These are phyloP conservation scores for Zymoseptoria ardabiliae DNA, from an alignment of 2,329 filamentous ascomycete species.

Conservation along the genomic window DNA sequence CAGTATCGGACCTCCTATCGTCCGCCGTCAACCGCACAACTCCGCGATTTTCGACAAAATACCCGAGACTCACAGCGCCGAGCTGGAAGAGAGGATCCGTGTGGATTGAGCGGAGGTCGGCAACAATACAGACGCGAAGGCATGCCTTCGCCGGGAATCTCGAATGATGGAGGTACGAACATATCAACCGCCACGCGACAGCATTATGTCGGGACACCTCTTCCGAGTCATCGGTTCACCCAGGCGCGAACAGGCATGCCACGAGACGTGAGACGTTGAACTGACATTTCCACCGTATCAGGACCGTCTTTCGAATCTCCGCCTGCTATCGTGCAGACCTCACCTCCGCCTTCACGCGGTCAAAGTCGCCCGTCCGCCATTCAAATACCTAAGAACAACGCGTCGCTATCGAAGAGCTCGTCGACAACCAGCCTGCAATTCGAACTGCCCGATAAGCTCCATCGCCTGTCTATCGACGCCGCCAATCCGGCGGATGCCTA, in stretches of 20 bases:
- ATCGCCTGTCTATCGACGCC: slow-evolving; percentile 72
- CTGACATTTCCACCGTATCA: not conserved
- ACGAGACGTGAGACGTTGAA: not conserved
- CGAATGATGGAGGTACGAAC: not conserved
- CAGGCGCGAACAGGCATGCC: not conserved
- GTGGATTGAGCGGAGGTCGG: not conserved
- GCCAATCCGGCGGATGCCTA: slow-evolving; percentile 54
- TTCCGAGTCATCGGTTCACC: not conserved
- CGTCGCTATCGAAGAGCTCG: slow-evolving; percentile 34
- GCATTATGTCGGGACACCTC: not conserved
- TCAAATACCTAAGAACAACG: slow-evolving; percentile 43
- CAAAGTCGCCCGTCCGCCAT: slow-evolving; percentile 14
- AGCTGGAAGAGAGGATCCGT: not conserved
- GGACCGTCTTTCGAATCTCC: slow-evolving; percentile 1
- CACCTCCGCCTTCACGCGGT: slow-evolving; percentile 4
- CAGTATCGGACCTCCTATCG: not conserved
- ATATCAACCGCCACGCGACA: not conserved
- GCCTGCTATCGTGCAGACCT: slow-evolving; percentile 7
- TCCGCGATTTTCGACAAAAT: not conserved
- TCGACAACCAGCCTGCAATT: slow-evolving; percentile 35
- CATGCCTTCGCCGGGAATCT: not conserved
- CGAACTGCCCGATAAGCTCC: slow-evolving; percentile 46
- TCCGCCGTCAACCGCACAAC: not conserved
- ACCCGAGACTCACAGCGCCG: not conserved
- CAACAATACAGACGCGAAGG: not conserved